Conservation (phyloP, 1,139 yeast species). For the Pneumocystis murina region DNA sequence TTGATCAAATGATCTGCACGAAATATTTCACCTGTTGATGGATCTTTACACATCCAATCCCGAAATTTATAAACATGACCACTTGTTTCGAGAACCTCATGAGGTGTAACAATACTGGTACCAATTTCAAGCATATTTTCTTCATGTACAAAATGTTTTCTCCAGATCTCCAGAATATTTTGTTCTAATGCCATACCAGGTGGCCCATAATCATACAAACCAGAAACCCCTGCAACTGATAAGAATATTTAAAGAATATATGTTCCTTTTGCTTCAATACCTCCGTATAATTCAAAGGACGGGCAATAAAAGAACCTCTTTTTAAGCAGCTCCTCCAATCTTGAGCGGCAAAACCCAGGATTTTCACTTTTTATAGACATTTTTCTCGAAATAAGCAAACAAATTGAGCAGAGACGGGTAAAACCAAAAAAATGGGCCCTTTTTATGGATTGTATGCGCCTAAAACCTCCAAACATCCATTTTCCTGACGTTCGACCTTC, state of each 20-base stretch:
- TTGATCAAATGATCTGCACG: conserved; percentile 97
- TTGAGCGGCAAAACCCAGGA: conserved; percentile 55
- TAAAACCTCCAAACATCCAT: background rate
- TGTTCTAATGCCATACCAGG: conserved; percentile 99
- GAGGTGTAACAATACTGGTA: conserved; percentile 93
- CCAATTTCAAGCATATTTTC: conserved; percentile 99
- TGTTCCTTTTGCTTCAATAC: background rate
- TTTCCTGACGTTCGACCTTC: background rate
- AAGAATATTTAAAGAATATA: background rate
- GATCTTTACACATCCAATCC: conserved; percentile 98
- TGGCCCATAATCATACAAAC: conserved; percentile 96
- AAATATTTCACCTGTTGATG: conserved; percentile 92
- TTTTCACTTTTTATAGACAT: background rate
- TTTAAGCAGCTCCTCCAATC: conserved; percentile 77
- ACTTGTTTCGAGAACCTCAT: conserved; percentile 92
- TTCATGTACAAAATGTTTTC: conserved; percentile 91
- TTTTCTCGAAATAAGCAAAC: background rate
- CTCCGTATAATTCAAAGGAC: conserved; percentile 86
- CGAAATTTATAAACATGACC: conserved; percentile 99
- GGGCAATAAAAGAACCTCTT: conserved; percentile 97
- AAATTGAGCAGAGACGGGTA: background rate
- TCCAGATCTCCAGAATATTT: conserved; percentile 85
- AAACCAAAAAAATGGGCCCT: background rate
- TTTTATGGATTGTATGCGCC: background rate
- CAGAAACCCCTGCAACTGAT: conserved; percentile 58